These are phyloP conservation scores for Chaetomiaceae sp. DNA, from an alignment of 2,329 filamentous ascomycete genomes.

Conservation along the genomic window DNA sequence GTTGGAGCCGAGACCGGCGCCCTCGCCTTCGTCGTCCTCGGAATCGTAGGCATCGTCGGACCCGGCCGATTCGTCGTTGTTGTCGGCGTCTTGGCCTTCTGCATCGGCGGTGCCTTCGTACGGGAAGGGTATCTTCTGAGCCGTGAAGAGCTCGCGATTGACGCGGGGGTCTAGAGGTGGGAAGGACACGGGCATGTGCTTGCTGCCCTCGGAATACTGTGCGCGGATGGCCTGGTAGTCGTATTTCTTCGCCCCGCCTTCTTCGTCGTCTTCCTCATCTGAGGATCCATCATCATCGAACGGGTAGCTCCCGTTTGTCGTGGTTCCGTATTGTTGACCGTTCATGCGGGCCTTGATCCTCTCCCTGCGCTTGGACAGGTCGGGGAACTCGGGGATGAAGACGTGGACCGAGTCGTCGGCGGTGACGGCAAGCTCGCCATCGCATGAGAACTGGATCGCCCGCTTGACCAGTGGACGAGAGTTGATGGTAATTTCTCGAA, in stretches of 20 bases:
- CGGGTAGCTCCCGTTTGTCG: slow-evolving; percentile 17
- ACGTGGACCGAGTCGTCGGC: slow-evolving; percentile 47
- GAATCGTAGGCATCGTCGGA: slow-evolving; percentile 30
- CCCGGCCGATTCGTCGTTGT: slow-evolving; percentile 20
- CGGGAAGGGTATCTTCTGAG: slow-evolving; percentile 35
- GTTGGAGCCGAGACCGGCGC: slow-evolving; percentile 28
- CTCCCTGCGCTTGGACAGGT: slow-evolving; percentile 19
- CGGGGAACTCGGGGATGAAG: slow-evolving; percentile 29
- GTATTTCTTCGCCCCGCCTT: slow-evolving; percentile 9
- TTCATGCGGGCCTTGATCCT: background rate
- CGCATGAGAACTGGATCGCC: slow-evolving; percentile 50
- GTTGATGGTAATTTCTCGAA: slow-evolving; percentile 36
- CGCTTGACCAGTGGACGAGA: slow-evolving; percentile 32
- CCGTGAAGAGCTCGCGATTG: slow-evolving; percentile 43
- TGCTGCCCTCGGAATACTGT: slow-evolving; percentile 34
- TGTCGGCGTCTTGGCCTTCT: slow-evolving; percentile 20
- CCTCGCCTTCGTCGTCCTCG: slow-evolving; percentile 18
- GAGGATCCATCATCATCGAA: slow-evolving; percentile 23
- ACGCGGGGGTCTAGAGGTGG: slow-evolving; percentile 39
- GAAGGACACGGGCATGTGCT: slow-evolving; percentile 34
- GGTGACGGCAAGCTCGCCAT: slow-evolving; percentile 53
- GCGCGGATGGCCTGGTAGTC: slow-evolving; percentile 27
- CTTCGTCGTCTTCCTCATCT: slow-evolving; percentile 27
- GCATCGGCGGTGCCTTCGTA: slow-evolving; percentile 20
- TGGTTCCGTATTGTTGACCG: background rate